Base-by-base conservation (phyloP, 164 flowering plant species). In the Annona cherimola region DNA sequence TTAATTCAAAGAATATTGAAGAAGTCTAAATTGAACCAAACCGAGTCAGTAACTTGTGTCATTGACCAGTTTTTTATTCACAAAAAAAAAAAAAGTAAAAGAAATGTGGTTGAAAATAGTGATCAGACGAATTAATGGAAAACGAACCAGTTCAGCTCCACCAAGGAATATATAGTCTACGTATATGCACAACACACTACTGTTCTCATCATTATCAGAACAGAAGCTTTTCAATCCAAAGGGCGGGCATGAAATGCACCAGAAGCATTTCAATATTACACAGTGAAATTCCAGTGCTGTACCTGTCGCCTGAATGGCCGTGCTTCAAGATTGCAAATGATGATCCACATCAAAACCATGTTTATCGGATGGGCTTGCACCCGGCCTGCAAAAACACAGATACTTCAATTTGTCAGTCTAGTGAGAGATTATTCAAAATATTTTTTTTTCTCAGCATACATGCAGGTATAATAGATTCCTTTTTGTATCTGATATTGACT, bases 331-430 rank as follows among this genome's bases (percentile, higher is more conserved):
- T 4, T 63, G 74, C 61, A 71, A 45, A 71, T 71, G 74, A 60
- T 71, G 4, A n/a, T 63, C 68, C 57, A 71, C 67, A 63, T 4
- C 60, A 63, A 71, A 71, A 12, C 60, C 61, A 16, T 8, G 68
- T 5, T 61, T 35, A 63, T 71, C 74, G 2, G 74, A 71, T 63
- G 74, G 74, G 42, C 74, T 63, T 63, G 74, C 65, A 19, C 68
- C 68, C 3, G 74, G 74, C 39, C 74, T 71, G 74, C 74, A 19
- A 7, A 14, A 14, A 67, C 43, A n/a, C 69, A 67, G 43, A n/a
- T 7, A 18, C 35, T 61, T 18, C 20, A 61, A 61, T 5, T 61
- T 16, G 5, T 61, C 63, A 18, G 35, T 61, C 7, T 61, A 18
- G 63, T 18, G 18, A 61, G 63, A 5, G 35, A 61, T 6, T 61